Base-by-base conservation (phyloP, 2,329 filamentous ascomycete genomes). In the Penicillium sp. region DNA sequence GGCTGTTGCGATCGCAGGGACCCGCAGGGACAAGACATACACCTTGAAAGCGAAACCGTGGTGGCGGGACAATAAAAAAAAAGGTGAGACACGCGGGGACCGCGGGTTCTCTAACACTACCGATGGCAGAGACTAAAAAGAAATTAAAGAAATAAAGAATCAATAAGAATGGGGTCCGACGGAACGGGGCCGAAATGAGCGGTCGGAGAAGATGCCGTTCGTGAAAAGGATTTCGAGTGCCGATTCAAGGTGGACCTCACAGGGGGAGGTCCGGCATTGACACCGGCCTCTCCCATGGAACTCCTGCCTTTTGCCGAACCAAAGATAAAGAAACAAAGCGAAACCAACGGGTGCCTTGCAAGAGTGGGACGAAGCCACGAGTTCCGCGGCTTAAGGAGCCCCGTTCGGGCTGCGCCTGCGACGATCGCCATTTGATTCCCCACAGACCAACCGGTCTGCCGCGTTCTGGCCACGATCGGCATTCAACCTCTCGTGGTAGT, bases 371-470 rank as follows among this genome's bases (percentile, higher is more conserved):
- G 31, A 18, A 25, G 24, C 50, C 41, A 53, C 45, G 50, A 48
- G 40, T 27, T 41, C 40, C 50, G 25, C 24, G 44, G 44, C 44
- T 51, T 44, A 52, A 53, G 5, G 11, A 40, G 24, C 14, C 50
- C 39, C 36, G 1, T 30, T 36, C 27, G 8, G 50, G 45, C 30
- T 43, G 28, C 16, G 25, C 27, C 24, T 25, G 8, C 5, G 45
- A 13, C 49, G 49, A 51, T 51, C 49, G 25, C 49, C 40, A 50
- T 44, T 51, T 40, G 40, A 20, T 10, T 10, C 30, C 30, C 49
- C 49, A 43, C 38, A 24, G 36, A 28, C 10, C 10, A 28, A 28
- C 14, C 7, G 27, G 36, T 6, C 43, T 18, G 27, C 25, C 20
- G 16, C 24, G 48, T 50, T 50, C 48, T 50, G 20, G 42, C 28